A percentile compares a stretch with the other conserved stretches of the same genome.
Conservation (phyloP, 2,329 filamentous ascomycete species). For the Xylaria hypoxylon region DNA sequence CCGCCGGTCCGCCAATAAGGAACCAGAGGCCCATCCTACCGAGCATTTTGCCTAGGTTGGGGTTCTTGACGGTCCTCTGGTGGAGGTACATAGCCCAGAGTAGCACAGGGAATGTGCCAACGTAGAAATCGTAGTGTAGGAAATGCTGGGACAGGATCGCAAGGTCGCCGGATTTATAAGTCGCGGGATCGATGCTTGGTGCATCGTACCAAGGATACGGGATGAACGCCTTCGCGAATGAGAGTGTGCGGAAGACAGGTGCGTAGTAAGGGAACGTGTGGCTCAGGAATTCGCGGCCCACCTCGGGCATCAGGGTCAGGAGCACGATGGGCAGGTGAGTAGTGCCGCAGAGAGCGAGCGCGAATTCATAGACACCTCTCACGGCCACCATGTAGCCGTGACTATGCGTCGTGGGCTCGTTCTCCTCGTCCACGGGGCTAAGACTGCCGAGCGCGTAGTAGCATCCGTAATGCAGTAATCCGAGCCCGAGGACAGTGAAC, state of each 20-base stretch:
- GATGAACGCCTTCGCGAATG: slow-evolving; percentile 45
- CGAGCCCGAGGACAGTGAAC: slow-evolving; percentile 40
- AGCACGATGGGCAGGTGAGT: slow-evolving; percentile 46
- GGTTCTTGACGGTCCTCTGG: slow-evolving; percentile 41
- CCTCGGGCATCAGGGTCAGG: slow-evolving; percentile 41
- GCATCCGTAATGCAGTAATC: slow-evolving; percentile 42
- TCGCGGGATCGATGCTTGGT: slow-evolving; percentile 39
- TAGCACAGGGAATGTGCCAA: slow-evolving; percentile 44
- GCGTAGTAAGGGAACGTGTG: slow-evolving; percentile 40
- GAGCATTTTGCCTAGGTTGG: slow-evolving; percentile 37
- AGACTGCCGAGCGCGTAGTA: slow-evolving; percentile 45
- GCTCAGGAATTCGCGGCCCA: slow-evolving; percentile 41
- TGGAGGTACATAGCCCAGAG: slow-evolving; percentile 50
- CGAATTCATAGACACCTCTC: slow-evolving; percentile 49
- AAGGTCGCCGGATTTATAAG: slow-evolving; percentile 44
- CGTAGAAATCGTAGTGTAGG: slow-evolving; percentile 50
- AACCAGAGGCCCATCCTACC: slow-evolving; percentile 45
- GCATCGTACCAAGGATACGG: slow-evolving; percentile 38
- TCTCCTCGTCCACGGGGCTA: slow-evolving; percentile 40
- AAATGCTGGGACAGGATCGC: slow-evolving; percentile 44
- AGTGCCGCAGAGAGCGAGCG: slow-evolving; percentile 42
- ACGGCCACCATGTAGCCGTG: slow-evolving; percentile 45
- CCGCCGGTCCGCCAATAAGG: slow-evolving; percentile 44
- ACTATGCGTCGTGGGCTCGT: slow-evolving; percentile 43
- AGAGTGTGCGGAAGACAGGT: slow-evolving; percentile 42